These are phyloP conservation scores for Xylaria scruposa DNA, from an alignment of 495 filamentous ascomycete species.

Conservation along the genomic window DNA sequence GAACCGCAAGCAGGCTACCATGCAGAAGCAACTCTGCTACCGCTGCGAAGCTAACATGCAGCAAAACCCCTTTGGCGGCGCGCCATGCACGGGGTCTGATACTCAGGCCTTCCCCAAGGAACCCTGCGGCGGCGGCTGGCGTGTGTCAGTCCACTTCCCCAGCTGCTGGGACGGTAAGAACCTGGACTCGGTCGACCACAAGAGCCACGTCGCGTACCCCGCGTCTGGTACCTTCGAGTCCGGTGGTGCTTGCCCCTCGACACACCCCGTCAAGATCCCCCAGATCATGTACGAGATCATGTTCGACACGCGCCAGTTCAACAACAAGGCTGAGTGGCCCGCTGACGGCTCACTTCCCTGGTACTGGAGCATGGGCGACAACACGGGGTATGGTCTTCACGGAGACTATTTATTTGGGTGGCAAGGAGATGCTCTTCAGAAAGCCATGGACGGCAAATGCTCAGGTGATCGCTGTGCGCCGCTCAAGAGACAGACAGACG, in stretches of 20 bases:
- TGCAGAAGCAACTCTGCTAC: constrained; percentile 54
- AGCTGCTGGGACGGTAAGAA: constrained; percentile 64
- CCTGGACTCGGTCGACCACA: constrained; percentile 59
- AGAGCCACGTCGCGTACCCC: constrained; percentile 57
- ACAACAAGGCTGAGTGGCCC: constrained; percentile 53
- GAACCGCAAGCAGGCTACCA: constrained; percentile 39
- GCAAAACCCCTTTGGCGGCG: constrained; percentile 57
- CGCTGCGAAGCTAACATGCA: constrained; percentile 55
- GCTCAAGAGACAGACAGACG: constrained; percentile 45
- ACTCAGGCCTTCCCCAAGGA: constrained; percentile 50
- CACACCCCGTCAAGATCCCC: constrained; percentile 53
- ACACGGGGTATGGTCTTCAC: constrained; percentile 31
- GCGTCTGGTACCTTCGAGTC: constrained; percentile 46
- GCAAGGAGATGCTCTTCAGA: constrained; percentile 56
- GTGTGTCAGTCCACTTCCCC: constrained; percentile 57
- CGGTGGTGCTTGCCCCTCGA: constrained; percentile 50
- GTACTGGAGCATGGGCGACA: constrained; percentile 58
- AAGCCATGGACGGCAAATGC: constrained; percentile 57
- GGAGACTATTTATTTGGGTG: constrained; percentile 62
- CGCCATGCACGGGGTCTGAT: constrained; percentile 58
- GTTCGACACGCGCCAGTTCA: constrained; percentile 55
- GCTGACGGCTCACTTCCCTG: constrained; percentile 51
- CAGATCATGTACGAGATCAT: constrained; percentile 61
- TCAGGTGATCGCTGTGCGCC: constrained; percentile 48
- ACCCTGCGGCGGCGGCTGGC: constrained; percentile 54